phyloP scores from a whole-genome alignment of 108 stramenopile species.

The Cyclostephanos tholiformis region DNA sequence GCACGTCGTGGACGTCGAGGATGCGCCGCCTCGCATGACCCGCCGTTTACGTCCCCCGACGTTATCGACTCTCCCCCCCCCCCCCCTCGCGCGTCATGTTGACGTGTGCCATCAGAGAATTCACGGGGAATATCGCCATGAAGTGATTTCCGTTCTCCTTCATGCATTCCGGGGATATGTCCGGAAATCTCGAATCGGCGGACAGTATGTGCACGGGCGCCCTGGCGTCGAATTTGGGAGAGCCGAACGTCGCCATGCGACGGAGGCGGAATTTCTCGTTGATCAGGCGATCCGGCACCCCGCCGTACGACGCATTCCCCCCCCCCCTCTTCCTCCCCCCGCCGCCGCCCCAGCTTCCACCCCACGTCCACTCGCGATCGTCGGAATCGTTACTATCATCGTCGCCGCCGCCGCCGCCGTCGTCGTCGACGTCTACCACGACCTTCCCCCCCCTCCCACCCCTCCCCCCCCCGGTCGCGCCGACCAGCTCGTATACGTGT shows the following conservation, averaged over 20 bases:
- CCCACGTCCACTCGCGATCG: neutral
- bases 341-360: no score
- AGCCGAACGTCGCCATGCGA: constrained; percentile 95
- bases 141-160: constrained; percentile 90
- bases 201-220: constrained; percentile 78
- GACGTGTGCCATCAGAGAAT: neutral
- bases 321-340: neutral
- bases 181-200: constrained; percentile 91
- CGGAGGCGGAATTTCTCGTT: constrained; percentile 71
- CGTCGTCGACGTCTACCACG: no score
- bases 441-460: no score
- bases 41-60: neutral
- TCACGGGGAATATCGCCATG: constrained; percentile 83
- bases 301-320: no score
- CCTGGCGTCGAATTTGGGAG: constrained; percentile 80
- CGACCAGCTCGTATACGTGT: constrained; percentile 88
- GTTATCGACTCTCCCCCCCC: neutral
- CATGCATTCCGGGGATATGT: constrained; percentile 75
- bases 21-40: neutral
- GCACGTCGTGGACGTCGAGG: neutral
- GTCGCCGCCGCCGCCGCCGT: neutral
- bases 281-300: constrained; percentile 3
- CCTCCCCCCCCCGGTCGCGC: neutral
- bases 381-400: neutral
- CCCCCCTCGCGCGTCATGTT: neutral